A percentile compares a stretch with the other conserved stretches of the same genome.
phyloP scores from a whole-genome alignment of 257 asterid genomes.

The Buddleja alternifolia region DNA sequence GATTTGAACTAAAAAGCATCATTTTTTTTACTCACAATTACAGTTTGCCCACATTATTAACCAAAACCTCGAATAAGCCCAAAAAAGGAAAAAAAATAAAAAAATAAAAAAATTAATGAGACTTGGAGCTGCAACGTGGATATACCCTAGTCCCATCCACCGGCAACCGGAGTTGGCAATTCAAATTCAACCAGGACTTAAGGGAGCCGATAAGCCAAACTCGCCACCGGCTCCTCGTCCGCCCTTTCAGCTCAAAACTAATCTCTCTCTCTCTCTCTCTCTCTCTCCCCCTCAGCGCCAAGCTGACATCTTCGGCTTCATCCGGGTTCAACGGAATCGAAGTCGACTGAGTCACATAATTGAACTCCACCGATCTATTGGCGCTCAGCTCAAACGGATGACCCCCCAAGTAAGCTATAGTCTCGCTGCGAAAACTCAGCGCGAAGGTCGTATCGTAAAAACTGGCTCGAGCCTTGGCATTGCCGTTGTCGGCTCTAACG shows the following conservation, averaged over 20 bases:
- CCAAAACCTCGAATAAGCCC: too few species aligned
- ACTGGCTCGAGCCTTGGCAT: slow-evolving; percentile 45
- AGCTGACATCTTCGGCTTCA: slow-evolving; percentile 37
- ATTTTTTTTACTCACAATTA: too few species aligned
- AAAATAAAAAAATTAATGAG: too few species aligned
- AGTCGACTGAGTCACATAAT: slow-evolving; percentile 40
- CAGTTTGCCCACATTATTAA: too few species aligned
- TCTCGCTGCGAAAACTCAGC: slow-evolving; percentile 45
- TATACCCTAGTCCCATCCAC: slow-evolving; percentile 33
- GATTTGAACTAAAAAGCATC: too few species aligned
- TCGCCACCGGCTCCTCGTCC: slow-evolving; percentile 57
- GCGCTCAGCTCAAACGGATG: slow-evolving; percentile 37
- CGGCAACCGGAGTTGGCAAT: slow-evolving; percentile 51
- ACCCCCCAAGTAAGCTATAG: slow-evolving; percentile 42
- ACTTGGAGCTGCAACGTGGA: slow-evolving; percentile 57
- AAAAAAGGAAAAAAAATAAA: too few species aligned
- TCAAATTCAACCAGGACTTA: slow-evolving; percentile 52
- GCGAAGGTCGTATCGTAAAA: slow-evolving; percentile 46
- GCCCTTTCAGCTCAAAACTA: slow-evolving; percentile 51
- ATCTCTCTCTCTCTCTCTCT: too few species aligned
- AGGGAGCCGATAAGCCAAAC: slow-evolving; percentile 54
- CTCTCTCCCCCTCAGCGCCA: slow-evolving; percentile 29
- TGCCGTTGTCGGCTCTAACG: slow-evolving; percentile 46
- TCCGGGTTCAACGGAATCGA: slow-evolving; percentile 51
- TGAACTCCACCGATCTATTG: slow-evolving; percentile 41